phyloP scores from a whole-genome alignment of 1,284 basidiomycete genomes.

The Pseudozyma thailandica region DNA sequence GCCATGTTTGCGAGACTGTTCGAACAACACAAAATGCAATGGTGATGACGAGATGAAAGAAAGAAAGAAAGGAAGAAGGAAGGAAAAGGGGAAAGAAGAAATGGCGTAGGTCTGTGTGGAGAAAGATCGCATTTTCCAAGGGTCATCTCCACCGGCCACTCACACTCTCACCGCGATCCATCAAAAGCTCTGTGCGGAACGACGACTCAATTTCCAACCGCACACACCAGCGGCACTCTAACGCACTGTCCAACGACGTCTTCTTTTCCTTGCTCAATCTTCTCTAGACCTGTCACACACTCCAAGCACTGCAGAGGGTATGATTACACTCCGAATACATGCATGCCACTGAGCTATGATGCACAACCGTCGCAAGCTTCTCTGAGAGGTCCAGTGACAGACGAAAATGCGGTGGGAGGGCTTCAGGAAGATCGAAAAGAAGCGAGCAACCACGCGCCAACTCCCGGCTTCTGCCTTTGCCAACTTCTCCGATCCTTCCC shows the following conservation, averaged over 20 bases:
- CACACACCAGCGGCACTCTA: constrained; percentile 11
- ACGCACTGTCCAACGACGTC: constrained; percentile 10
- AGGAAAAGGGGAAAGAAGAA: not conserved
- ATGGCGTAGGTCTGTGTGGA: constrained; percentile 3
- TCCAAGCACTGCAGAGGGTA: not conserved
- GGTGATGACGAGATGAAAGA: constrained; percentile 8
- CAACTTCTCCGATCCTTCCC: not conserved
- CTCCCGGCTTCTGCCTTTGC: not conserved
- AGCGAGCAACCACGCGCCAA: not conserved
- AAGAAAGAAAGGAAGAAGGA: constrained; percentile 4
- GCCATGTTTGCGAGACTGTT: constrained; percentile 28
- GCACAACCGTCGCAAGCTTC: too few species aligned
- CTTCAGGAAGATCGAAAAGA: not conserved
- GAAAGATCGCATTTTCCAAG: not conserved
- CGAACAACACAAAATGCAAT: not conserved
- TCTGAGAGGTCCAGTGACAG: too few species aligned
- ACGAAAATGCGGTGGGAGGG: too few species aligned
- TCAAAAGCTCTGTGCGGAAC: constrained; percentile 1
- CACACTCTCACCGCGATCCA: not conserved
- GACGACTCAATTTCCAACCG: not conserved
- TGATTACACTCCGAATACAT: too few species aligned
- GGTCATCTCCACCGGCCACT: constrained; percentile 2
- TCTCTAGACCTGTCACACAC: not conserved
- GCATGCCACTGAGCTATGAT: too few species aligned
- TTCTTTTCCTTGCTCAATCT: not conserved